Base-by-base conservation (phyloP, 371 early-diverging fungal genomes). In the Coemansia sp. region DNA sequence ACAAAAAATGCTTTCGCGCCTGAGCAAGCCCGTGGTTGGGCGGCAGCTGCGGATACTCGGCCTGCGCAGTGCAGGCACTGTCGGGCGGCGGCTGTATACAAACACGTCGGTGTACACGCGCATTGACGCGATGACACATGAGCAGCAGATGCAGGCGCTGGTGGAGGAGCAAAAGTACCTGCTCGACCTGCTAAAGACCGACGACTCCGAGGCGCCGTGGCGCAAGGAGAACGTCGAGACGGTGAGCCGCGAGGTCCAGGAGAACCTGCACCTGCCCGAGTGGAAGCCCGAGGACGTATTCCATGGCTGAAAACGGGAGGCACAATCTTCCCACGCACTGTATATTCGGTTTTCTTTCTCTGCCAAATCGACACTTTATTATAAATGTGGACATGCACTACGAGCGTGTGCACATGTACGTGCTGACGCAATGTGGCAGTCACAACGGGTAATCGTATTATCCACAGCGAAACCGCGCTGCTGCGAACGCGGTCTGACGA, bases 21-120 rank as follows among this genome's bases (percentile, higher is more conserved):
- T 9, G 39, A 55, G 41, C 55, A 55, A 39, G 9, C 48, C 26
- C 14, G 41, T 30, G 7, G 26, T 40, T 26, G 41, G 55, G 16
- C 55, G 55, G 20, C 55, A 31, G 55, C 16, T 55, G n/a, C 40
- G 55, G 55, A n/a, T 31, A 41, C 40, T 33, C 2, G 55, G 39
- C 10, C 26, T 7, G 3, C 33, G 41, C 20, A 41, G 26, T 8
- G 20, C 31, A 14, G 6, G 20, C n/a, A n/a, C 43, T 4, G 45
- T 31, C 1, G 33, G 56, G 31, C 41, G 42, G 58, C 69, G 69
- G 11, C 16, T 34, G n/a, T 70, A 70, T 51, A 70, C 70, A 45
- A 70, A 70, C 50, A 66, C 70, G 31, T 61, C 65, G n/a, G 70
- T 70, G 55, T 70, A 70, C 47, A 65, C 70, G 35, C 65, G 65